Percentiles rank a stretch among this genome's conserved stretches.
Evolutionary conservation across 2,329 filamentous ascomycete species (phyloP).

Genomic region (Aspergillus sp.): DNA sequence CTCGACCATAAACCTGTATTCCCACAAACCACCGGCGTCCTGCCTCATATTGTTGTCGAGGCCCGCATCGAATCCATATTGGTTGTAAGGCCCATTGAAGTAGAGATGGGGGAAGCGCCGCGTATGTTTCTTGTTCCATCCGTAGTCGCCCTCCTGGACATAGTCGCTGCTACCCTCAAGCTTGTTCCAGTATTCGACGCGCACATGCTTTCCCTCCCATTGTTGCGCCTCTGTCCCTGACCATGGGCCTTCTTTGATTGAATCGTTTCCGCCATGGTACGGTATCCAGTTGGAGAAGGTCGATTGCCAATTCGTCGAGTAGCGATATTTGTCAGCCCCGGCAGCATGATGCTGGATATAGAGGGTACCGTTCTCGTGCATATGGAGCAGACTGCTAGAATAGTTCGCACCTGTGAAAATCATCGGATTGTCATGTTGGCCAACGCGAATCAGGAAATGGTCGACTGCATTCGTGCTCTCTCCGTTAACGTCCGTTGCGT

Average conservation of each 20-base stretch:
- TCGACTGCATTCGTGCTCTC: constrained; percentile 46
- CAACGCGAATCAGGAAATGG: constrained; percentile 53
- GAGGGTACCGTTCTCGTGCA: constrained; percentile 34
- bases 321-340: constrained; percentile 54
- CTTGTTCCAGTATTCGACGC: constrained; percentile 55
- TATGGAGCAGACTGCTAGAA: constrained; percentile 44
- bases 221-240: constrained; percentile 48
- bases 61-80: constrained; percentile 55
- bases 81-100: constrained; percentile 54
- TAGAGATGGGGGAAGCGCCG: constrained; percentile 55
- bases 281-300: constrained; percentile 50
- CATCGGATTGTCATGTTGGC: constrained; percentile 49
- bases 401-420: constrained; percentile 53
- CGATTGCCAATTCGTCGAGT: constrained; percentile 53
- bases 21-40: constrained; percentile 45
- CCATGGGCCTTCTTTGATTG: constrained; percentile 44
- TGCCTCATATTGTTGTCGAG: constrained; percentile 45
- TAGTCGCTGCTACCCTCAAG: constrained; percentile 51
- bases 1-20: constrained; percentile 52
- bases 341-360: constrained; percentile 50
- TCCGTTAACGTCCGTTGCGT: constrained; percentile 38
- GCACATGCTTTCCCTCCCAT: constrained; percentile 54
- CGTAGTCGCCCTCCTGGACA: constrained; percentile 50
- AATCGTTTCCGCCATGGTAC: constrained; percentile 45
- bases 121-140: constrained; percentile 27